These are phyloP conservation scores for Plectosphaerella sp. DNA, from an alignment of 2,329 filamentous ascomycete species.

Conservation along the genomic window DNA sequence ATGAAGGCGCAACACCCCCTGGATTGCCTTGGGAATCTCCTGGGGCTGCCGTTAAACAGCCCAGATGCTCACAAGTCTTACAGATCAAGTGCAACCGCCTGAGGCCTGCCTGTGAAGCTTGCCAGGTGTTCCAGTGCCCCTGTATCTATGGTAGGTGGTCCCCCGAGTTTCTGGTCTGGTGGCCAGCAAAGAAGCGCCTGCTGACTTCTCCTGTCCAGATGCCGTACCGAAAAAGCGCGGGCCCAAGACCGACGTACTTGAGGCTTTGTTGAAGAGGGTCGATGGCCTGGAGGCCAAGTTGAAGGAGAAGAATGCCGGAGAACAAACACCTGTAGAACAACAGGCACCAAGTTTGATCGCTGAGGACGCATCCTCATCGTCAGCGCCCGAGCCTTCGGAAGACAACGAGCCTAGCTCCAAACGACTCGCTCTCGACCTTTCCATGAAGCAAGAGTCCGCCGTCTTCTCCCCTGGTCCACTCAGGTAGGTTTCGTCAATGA, in stretches of 20 bases:
- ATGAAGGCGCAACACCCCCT: constrained; percentile 15
- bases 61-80: constrained; percentile 5
- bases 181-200: neutral
- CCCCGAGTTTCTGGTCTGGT: neutral
- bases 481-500: constrained; percentile 22
- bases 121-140: constrained; percentile 81
- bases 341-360: constrained; percentile 12
- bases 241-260: constrained; percentile 84
- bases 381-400: constrained; percentile 19
- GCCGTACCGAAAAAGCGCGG: constrained; percentile 86
- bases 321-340: constrained; percentile 17
- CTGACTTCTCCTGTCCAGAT: constrained; percentile 47
- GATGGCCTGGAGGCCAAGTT: constrained; percentile 79
- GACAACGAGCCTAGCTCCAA: constrained; percentile 35
- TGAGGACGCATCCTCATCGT: constrained; percentile 17
- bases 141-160: constrained; percentile 74
- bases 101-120: constrained; percentile 81
- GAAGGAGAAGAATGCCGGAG: constrained; percentile 57
- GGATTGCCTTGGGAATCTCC: too few relatives aligned
- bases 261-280: constrained; percentile 78
- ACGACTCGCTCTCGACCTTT: constrained; percentile 29
- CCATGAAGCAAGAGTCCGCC: constrained; percentile 27
- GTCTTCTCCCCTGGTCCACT: constrained; percentile 36
- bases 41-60: neutral
- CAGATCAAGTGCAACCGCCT: constrained; percentile 91